These are phyloP conservation scores for Xylariaceae sp. DNA, from an alignment of 2,329 filamentous ascomycete genomes.

Conservation along the genomic window DNA sequence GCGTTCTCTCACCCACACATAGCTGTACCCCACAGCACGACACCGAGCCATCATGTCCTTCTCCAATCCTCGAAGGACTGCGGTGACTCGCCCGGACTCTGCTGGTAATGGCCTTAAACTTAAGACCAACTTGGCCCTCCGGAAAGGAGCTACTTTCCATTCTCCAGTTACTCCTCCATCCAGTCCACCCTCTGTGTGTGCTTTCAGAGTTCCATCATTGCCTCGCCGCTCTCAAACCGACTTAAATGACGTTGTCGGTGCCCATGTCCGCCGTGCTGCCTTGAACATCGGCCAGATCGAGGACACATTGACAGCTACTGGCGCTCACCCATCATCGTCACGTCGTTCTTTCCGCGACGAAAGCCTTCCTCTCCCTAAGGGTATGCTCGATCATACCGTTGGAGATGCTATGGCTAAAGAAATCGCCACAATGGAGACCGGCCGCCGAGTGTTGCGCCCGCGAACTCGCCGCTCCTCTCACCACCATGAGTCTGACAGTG, in stretches of 20 bases:
- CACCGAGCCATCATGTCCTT: conserved; percentile 39
- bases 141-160: conserved; percentile 67
- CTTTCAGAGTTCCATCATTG: conserved; percentile 47
- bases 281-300: conserved; percentile 64
- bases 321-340: conserved; percentile 33
- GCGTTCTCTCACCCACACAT: background rate
- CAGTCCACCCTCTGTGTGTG: conserved; percentile 27
- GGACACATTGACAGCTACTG: conserved; percentile 50
- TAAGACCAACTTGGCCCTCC: conserved; percentile 56
- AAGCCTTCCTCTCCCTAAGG: conserved; percentile 55
- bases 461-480: conserved; percentile 53
- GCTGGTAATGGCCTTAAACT: conserved; percentile 39
- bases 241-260: conserved; percentile 68
- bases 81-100: conserved; percentile 37
- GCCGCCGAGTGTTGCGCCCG: conserved; percentile 49
- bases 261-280: conserved; percentile 64
- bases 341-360: conserved; percentile 47
- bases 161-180: conserved; percentile 42
- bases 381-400: conserved; percentile 54
- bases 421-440: conserved; percentile 28
- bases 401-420: conserved; percentile 43
- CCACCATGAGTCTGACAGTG: conserved; percentile 79
- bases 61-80: conserved; percentile 44
- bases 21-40: conserved; percentile 11
- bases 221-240: conserved; percentile 65